Evolutionary conservation across 108 stramenopile species (phyloP).

Genomic region (Fragilaria radians): DNA sequence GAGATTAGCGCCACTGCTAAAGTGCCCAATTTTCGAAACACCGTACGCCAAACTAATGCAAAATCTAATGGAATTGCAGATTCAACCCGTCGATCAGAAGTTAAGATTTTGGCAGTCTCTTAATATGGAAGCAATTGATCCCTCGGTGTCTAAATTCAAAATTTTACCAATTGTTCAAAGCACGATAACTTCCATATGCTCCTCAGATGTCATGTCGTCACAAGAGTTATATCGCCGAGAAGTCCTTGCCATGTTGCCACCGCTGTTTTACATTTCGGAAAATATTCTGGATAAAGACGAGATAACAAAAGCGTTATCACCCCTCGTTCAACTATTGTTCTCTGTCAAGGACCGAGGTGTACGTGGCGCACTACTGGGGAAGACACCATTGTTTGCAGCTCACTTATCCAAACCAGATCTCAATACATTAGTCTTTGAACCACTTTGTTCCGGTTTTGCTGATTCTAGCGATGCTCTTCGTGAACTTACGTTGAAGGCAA

Average conservation of each 20-base stretch:
- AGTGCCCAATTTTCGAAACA: conserved; percentile 79
- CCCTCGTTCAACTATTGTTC: conserved; percentile 64
- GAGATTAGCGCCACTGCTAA: conserved; percentile 59
- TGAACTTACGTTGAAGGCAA: conserved; percentile 81
- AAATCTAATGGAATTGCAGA: conserved; percentile 54
- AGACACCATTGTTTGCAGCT: conserved; percentile 44
- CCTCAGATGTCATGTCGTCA: conserved; percentile 49
- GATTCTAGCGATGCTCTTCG: conserved; percentile 70
- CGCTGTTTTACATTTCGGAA: conserved; percentile 70
- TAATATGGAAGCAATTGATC: conserved; percentile 39
- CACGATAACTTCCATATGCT: conserved; percentile 35
- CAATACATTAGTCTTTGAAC: conserved; percentile 76
- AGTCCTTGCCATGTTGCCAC: conserved; percentile 55
- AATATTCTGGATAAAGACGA: conserved; percentile 35
- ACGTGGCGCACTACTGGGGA: conserved; percentile 62
- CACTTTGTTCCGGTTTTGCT: conserved; percentile 85
- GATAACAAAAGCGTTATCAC: conserved; percentile 48
- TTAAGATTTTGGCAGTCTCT: conserved; percentile 67
- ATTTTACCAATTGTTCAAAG: conserved; percentile 61
- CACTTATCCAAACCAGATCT: conserved; percentile 55
- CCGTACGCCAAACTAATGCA: conserved; percentile 57
- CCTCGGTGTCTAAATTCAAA: conserved; percentile 55
- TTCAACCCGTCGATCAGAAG: conserved; percentile 74
- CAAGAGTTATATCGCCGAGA: conserved; percentile 80
- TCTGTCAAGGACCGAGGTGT: conserved; percentile 80